phyloP scores from a whole-genome alignment of 306 rosid species.

The Gleditsia sinensis region DNA sequence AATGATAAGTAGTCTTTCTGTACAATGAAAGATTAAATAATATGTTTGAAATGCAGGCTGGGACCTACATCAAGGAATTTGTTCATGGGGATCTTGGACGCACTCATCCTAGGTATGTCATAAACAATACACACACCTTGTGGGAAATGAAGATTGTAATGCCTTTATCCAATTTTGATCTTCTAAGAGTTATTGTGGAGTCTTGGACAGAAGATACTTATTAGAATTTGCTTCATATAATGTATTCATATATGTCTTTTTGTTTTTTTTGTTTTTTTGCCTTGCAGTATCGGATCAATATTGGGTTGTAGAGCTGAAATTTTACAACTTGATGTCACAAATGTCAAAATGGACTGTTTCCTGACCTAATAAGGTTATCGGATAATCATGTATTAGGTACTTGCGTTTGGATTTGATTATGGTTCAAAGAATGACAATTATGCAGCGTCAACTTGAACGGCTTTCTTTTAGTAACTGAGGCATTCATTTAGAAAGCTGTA shows the following conservation, averaged over 20 bases:
- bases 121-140: background rate
- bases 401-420: background rate
- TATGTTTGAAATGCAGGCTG: conserved; percentile 59
- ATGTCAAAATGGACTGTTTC: conserved; percentile 88
- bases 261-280: background rate
- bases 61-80: conserved; percentile 96
- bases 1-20: conserved; percentile 5
- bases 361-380: conserved; percentile 36
- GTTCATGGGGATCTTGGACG: conserved; percentile 97
- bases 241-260: background rate
- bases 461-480: background rate
- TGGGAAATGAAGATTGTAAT: background rate
- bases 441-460: background rate
- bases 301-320: conserved; percentile 91
- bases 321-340: conserved; percentile 85
- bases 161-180: background rate
- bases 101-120: conserved; percentile 80
- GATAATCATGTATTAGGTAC: background rate
- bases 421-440: background rate
- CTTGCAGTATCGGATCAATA: conserved; percentile 77
- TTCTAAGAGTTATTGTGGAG: background rate
- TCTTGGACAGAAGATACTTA: conserved; percentile 1
- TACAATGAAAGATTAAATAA: conserved; percentile 11
- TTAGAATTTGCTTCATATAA: conserved; percentile 4
- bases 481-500: background rate